A percentile compares a stretch with the other conserved stretches of the same genome.
Evolutionary conservation across 2,329 filamentous ascomycete species (phyloP).

Genomic region (Colletotrichum incanum): DNA sequence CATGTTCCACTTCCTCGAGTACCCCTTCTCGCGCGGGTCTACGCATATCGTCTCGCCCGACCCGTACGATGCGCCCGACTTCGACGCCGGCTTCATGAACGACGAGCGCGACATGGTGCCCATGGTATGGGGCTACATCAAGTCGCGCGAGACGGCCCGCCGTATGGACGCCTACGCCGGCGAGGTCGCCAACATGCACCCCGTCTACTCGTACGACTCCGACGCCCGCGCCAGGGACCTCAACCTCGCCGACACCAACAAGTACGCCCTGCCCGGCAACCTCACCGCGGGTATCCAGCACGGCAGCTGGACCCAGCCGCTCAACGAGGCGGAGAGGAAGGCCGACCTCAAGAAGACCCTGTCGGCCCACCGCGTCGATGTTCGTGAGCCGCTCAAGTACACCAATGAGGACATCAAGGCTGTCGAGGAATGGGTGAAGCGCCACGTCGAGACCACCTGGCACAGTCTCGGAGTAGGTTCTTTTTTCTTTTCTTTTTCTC

Average conservation of each 20-base stretch:
- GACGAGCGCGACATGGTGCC: constrained; percentile 88
- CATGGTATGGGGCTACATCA: constrained; percentile 89
- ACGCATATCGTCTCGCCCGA: constrained; percentile 81
- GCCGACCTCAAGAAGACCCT: constrained; percentile 63
- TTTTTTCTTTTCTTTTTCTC: too few species aligned
- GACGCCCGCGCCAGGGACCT: constrained; percentile 80
- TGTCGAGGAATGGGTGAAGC: constrained; percentile 79
- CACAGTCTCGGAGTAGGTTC: constrained; percentile 69
- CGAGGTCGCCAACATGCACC: constrained; percentile 79
- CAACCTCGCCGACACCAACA: constrained; percentile 82
- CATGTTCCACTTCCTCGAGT: constrained; percentile 88
- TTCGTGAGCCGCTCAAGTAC: constrained; percentile 78
- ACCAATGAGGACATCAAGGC: constrained; percentile 73
- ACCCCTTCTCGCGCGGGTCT: constrained; percentile 81
- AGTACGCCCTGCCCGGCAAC: constrained; percentile 82
- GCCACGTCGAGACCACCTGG: constrained; percentile 84
- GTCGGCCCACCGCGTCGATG: constrained; percentile 74
- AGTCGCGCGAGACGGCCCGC: constrained; percentile 84
- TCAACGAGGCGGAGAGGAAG: constrained; percentile 68
- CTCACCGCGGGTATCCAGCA: constrained; percentile 80
- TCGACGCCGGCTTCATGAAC: constrained; percentile 89
- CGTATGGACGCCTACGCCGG: constrained; percentile 85
- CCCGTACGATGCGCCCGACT: constrained; percentile 82
- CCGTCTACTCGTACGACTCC: constrained; percentile 80
- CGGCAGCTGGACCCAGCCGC: constrained; percentile 77